Conservation (phyloP, 306 rosid genomes). For the Geum urbanum region DNA sequence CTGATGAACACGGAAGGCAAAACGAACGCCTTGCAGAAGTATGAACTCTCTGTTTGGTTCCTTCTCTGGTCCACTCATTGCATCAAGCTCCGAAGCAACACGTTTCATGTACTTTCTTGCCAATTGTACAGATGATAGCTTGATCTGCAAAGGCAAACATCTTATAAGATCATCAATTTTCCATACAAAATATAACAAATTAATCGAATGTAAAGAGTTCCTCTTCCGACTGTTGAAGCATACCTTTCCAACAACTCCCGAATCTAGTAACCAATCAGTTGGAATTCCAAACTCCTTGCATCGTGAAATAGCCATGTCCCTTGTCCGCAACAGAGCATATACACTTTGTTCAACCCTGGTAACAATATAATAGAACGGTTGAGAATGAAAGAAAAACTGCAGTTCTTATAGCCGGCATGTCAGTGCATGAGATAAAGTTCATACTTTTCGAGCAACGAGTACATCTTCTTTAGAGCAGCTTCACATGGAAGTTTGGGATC, state of each 20-base stretch:
- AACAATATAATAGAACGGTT: constrained; percentile 10
- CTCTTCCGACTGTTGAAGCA: constrained; percentile 15
- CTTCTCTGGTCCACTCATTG: constrained; percentile 67
- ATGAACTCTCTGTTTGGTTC: constrained; percentile 84
- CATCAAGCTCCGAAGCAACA: constrained; percentile 80
- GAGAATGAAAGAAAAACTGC: constrained; percentile 8
- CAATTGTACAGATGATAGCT: constrained; percentile 88
- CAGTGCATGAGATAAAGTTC: constrained; percentile 28
- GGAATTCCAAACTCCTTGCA: constrained; percentile 94
- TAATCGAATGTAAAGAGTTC: background rate
- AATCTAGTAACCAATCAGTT: constrained; percentile 78
- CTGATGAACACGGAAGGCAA: constrained; percentile 96
- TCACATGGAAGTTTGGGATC: constrained; percentile 83
- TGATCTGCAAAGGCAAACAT: constrained; percentile 50
- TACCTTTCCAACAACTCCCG: constrained; percentile 99
- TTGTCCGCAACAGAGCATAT: constrained; percentile 80
- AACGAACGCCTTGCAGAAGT: constrained; percentile 84
- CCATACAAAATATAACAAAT: background rate
- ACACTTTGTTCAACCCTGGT: constrained; percentile 89
- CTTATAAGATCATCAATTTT: background rate
- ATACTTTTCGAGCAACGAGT: constrained; percentile 92
- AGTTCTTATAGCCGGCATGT: constrained; percentile 1
- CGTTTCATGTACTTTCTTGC: constrained; percentile 91
- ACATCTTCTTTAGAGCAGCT: constrained; percentile 91
- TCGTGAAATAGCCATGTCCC: constrained; percentile 94